Percentiles rank a stretch among this genome's conserved stretches.
Conservation (phyloP, 305 asterid species). For the Fraxinus angustifolia region DNA sequence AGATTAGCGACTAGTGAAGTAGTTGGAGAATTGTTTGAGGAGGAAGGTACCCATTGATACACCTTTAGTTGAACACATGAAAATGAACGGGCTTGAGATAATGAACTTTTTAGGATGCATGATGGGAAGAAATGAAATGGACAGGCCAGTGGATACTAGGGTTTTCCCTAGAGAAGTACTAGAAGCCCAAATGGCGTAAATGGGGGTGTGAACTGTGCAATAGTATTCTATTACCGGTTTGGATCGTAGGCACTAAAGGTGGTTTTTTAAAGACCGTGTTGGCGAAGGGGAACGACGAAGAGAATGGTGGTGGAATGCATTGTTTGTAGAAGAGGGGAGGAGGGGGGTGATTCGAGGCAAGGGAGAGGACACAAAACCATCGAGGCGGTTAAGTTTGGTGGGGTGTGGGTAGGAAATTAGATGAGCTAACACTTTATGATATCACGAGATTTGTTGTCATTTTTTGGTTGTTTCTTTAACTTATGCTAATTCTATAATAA, state of each 20-base stretch:
- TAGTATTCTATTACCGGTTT: conserved; percentile 32
- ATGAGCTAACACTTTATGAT: too few relatives aligned
- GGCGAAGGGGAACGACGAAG: conserved; percentile 33
- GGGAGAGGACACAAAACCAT: too few relatives aligned
- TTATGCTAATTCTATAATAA: too few relatives aligned
- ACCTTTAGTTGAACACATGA: too few relatives aligned
- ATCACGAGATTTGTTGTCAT: too few relatives aligned
- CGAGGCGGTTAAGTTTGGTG: too few relatives aligned
- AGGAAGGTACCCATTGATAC: too few relatives aligned
- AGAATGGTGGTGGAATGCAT: conserved; percentile 31
- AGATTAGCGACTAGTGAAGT: too few relatives aligned
- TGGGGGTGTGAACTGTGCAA: conserved; percentile 46
- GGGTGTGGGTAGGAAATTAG: too few relatives aligned
- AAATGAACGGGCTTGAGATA: too few relatives aligned
- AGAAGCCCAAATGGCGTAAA: conserved; percentile 78
- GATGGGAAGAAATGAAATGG: conserved; percentile 61
- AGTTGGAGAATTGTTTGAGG: too few relatives aligned
- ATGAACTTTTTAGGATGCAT: not conserved
- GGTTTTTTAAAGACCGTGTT: conserved; percentile 12
- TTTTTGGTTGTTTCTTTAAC: too few relatives aligned
- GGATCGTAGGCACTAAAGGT: conserved; percentile 27
- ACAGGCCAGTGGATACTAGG: conserved; percentile 89
- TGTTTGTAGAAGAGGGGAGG: not conserved
- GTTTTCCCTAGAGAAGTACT: conserved; percentile 82
- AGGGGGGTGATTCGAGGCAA: not conserved